Percentiles rank a stretch among this genome's conserved stretches.
phyloP scores from a whole-genome alignment of 176 grass and related monocot genomes.

The Ensete ventricosum region DNA sequence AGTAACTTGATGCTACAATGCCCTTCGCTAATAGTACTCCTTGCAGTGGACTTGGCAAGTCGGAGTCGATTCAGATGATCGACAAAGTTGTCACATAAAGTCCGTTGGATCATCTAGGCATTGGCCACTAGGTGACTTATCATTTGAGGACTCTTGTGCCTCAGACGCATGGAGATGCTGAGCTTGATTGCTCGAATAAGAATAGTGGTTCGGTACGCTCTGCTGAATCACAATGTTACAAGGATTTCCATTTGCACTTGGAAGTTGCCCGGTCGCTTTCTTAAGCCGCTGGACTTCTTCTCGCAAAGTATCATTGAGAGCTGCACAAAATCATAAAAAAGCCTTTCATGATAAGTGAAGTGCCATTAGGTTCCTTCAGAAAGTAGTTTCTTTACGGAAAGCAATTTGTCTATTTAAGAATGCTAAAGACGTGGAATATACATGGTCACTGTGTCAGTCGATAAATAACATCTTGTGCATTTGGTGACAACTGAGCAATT shows the following conservation, averaged over 20 bases:
- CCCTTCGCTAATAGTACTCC: too few species aligned
- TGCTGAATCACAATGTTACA: constrained; percentile 47
- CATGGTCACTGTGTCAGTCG: too few species aligned
- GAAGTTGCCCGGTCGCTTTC: constrained; percentile 40
- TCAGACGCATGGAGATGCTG: constrained; percentile 28
- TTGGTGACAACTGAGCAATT: too few species aligned
- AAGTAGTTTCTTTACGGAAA: too few species aligned
- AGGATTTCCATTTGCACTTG: constrained; percentile 44
- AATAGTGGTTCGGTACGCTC: constrained; percentile 31
- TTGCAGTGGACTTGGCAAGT: too few species aligned
- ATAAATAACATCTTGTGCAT: too few species aligned
- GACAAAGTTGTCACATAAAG: constrained; percentile 42
- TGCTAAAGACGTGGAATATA: too few species aligned
- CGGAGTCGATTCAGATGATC: not conserved
- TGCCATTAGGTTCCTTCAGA: too few species aligned
- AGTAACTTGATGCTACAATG: too few species aligned
- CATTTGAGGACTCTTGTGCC: constrained; percentile 35
- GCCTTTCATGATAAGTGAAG: not conserved
- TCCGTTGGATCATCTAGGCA: constrained; percentile 70
- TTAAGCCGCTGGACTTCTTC: constrained; percentile 24
- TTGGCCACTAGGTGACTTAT: constrained; percentile 37
- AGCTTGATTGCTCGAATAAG: constrained; percentile 39
- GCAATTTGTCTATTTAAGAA: too few species aligned
- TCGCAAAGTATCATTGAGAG: constrained; percentile 18
- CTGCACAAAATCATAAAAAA: not conserved